Evolutionary conservation across 2,329 filamentous ascomycete genomes (phyloP), one percentile per base, ranked within the genome.

Genomic region (Venturia asperata): DNA sequence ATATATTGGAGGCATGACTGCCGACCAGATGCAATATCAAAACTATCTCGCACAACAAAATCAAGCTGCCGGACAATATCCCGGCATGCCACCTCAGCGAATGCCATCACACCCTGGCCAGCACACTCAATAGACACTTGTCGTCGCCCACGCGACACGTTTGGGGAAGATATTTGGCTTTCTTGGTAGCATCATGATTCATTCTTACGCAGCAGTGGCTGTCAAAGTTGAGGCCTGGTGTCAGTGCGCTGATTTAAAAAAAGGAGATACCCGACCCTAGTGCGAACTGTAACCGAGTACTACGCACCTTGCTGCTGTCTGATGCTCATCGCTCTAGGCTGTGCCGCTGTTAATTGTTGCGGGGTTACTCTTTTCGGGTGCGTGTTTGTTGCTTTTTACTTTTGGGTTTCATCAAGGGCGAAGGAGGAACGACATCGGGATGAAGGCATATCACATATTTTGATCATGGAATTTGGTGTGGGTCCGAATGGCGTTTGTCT

Each of bases 41-140:
- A 90, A 86, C 76, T 94, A 94, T 74, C 86, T 95, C 66, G 83
- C 85, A 71, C 87, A 89, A 74, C 83, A 85, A 75, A 87, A 85
- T 73, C 76, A 77, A 66, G 80, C 80, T 15, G 34, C 47, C 19
- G 60, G 34, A 39, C 56, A 61, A 52, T 65, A 65, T 24, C 64
- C 64, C 34, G 42, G 42, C 5, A 65, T 65, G 64, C 64, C 64
- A 34, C 39, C 62, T 63, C 62, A 63, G 30, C 52, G 52, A 34
- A 58, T 58, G 52, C 52, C 52, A 37, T 58, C 52, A 37, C 52
- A 58, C 30, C 52, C 52, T 21, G 52, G 52, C 5, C 52, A 58
- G 30, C 52, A 58, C 52, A 58, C 52, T 58, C 52, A 58, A 58
- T 58, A 58, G 52, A 58, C 30, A 58, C 52, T n/a, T 37, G 15